Percentiles rank a stretch among this genome's conserved stretches.
Evolutionary conservation across 1,139 yeast species (phyloP).

Genomic region (Hyphopichia wangnamkhiaoensis): DNA sequence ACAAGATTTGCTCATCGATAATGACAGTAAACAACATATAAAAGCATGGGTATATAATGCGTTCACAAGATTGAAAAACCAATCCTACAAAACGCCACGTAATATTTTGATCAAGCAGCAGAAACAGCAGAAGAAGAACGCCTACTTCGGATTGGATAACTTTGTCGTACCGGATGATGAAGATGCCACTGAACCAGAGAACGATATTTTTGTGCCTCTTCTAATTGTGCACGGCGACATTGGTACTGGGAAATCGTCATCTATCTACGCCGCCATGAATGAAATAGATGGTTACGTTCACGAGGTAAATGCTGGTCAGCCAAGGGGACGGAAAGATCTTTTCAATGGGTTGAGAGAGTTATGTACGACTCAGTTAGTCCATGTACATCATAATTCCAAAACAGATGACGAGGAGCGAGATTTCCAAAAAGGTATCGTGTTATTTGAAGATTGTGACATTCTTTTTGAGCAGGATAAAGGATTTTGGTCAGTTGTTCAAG

Average conservation of each 20-base stretch:
- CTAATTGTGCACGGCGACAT: conserved; percentile 69
- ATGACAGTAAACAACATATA: conserved; percentile 22
- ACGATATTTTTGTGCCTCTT: conserved; percentile 55
- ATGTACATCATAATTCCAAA: conserved; percentile 27
- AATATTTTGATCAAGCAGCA: conserved; percentile 24
- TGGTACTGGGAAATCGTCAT: conserved; percentile 80
- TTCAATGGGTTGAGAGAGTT: conserved; percentile 68
- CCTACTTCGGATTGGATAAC: conserved; percentile 15
- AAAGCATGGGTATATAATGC: conserved; percentile 52
- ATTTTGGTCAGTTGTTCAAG: conserved; percentile 77
- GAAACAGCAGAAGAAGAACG: conserved; percentile 18
- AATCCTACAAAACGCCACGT: conserved; percentile 32
- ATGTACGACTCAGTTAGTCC: conserved; percentile 82
- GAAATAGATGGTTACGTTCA: conserved; percentile 72
- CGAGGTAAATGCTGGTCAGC: conserved; percentile 76
- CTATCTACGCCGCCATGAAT: conserved; percentile 68
- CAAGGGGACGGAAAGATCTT: conserved; percentile 73
- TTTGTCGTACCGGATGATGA: conserved; percentile 34
- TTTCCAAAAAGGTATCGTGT: conserved; percentile 65
- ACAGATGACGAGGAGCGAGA: conserved; percentile 24
- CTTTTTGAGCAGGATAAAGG: conserved; percentile 76
- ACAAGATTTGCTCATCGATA: conserved; percentile 37
- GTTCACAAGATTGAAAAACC: conserved; percentile 41
- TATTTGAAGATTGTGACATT: conserved; percentile 86
- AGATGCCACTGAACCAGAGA: conserved; percentile 24